Conservation (phyloP, 352 stramenopile genomes). For the Globisporangium radiosum region DNA sequence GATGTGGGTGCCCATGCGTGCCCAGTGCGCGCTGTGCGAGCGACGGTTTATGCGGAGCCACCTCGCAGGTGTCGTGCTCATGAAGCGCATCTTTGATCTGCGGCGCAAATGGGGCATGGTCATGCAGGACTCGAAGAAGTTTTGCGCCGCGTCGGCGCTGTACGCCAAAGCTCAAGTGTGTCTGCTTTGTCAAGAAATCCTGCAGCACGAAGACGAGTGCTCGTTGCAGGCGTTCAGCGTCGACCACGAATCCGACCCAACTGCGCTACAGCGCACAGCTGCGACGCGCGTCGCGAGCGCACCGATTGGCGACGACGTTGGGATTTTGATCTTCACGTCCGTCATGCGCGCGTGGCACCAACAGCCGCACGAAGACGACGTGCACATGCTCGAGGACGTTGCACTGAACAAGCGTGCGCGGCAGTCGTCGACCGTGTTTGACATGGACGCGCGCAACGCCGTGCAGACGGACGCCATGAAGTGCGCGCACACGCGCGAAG, state of each 20-base stretch:
- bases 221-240: constrained; percentile 3
- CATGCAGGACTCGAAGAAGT: constrained; percentile 41
- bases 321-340: constrained; percentile 29
- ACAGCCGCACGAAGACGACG: constrained; percentile 9
- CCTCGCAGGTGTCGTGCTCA: constrained; percentile 32
- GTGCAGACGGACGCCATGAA: constrained; percentile 22
- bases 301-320: constrained; percentile 14
- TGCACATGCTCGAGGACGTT: constrained; percentile 26
- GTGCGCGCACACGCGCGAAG: constrained; percentile 34
- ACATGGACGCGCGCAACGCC: constrained; percentile 32
- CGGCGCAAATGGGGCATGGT: constrained; percentile 38
- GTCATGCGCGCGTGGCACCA: constrained; percentile 28
- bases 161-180: constrained; percentile 37
- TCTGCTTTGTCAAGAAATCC: constrained; percentile 37
- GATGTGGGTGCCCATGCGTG: constrained; percentile 22
- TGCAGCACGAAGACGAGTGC: constrained; percentile 25
- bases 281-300: neutral
- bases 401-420: constrained; percentile 30
- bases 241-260: neutral
- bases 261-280: neutral
- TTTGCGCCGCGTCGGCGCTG: constrained; percentile 22
- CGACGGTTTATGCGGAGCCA: constrained; percentile 35
- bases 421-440: constrained; percentile 38
- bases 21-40: constrained; percentile 35
- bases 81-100: constrained; percentile 45